These are phyloP conservation scores for Mycena olivaceomarginata DNA, from an alignment of 768 basidiomycete genomes.

Conservation along the genomic window DNA sequence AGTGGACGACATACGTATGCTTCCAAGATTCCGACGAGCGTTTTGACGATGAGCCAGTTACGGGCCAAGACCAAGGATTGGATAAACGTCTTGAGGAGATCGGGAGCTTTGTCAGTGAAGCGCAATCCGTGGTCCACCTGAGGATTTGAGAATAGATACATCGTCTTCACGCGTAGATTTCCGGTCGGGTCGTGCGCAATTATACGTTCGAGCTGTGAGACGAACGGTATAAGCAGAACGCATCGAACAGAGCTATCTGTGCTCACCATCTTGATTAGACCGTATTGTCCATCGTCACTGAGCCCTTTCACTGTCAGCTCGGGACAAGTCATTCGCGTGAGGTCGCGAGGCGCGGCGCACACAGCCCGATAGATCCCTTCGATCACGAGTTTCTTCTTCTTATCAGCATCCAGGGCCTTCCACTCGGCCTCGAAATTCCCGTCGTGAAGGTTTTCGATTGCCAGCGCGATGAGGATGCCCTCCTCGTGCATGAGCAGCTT, in stretches of 20 bases:
- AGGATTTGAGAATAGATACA: conserved; percentile 26
- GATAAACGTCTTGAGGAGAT: conserved; percentile 6
- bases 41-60: conserved; percentile 22
- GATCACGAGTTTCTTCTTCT: conserved; percentile 15
- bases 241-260: background rate
- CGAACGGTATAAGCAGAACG: background rate
- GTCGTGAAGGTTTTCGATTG: conserved; percentile 3
- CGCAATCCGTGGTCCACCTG: background rate
- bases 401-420: background rate
- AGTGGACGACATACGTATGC: conserved; percentile 11
- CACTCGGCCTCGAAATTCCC: conserved; percentile 8
- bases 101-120: conserved; percentile 9
- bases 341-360: background rate
- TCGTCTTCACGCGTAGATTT: conserved; percentile 1
- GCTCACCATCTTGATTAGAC: conserved; percentile 5
- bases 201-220: conserved; percentile 21
- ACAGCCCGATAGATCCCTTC: conserved; percentile 23
- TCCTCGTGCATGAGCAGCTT: conserved; percentile 17
- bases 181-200: conserved; percentile 32
- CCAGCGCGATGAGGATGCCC: conserved; percentile 15
- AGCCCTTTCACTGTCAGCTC: conserved; percentile 33
- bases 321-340: conserved; percentile 19
- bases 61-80: conserved; percentile 12
- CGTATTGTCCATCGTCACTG: conserved; percentile 22
- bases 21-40: conserved; percentile 15